Evolutionary conservation across 2,329 filamentous ascomycete genomes (phyloP).

Genomic region (Drechslerella coelobrocha): DNA sequence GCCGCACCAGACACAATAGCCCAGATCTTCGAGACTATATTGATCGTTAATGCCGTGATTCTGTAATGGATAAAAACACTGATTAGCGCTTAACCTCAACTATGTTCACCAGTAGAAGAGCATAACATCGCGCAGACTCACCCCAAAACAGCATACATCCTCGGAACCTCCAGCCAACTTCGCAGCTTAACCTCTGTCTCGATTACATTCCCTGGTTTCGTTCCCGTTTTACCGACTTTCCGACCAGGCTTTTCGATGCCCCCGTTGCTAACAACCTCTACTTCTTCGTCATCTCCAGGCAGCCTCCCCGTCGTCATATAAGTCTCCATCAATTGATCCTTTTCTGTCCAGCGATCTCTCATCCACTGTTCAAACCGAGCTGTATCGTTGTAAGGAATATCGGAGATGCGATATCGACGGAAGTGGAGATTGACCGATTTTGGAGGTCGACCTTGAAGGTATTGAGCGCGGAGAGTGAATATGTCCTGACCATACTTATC

Average conservation of each 20-base stretch:
- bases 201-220: constrained; percentile 56
- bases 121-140: constrained; percentile 23
- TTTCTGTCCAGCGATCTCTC: constrained; percentile 85
- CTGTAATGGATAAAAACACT: constrained; percentile 33
- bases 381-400: constrained; percentile 79
- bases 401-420: constrained; percentile 79
- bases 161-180: constrained; percentile 65
- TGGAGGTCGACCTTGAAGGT: constrained; percentile 84
- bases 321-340: constrained; percentile 85
- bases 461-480: constrained; percentile 85
- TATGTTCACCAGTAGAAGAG: background rate
- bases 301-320: constrained; percentile 80
- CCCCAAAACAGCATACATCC: constrained; percentile 64
- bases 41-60: constrained; percentile 37
- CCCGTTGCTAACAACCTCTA: constrained; percentile 27
- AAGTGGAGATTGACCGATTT: constrained; percentile 98
- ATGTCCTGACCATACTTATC: constrained; percentile 87
- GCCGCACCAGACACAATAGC: constrained; percentile 28
- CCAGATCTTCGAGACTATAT: constrained; percentile 49
- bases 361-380: constrained; percentile 85
- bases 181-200: constrained; percentile 67
- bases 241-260: constrained; percentile 50
- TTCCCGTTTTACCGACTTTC: constrained; percentile 57
- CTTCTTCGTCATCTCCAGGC: constrained; percentile 68
- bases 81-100: constrained; percentile 24